A percentile compares a stretch with the other conserved stretches of the same genome.
Evolutionary conservation across 306 rosid genomes (phyloP).

Genomic region (Heteromeles arbutifolia): DNA sequence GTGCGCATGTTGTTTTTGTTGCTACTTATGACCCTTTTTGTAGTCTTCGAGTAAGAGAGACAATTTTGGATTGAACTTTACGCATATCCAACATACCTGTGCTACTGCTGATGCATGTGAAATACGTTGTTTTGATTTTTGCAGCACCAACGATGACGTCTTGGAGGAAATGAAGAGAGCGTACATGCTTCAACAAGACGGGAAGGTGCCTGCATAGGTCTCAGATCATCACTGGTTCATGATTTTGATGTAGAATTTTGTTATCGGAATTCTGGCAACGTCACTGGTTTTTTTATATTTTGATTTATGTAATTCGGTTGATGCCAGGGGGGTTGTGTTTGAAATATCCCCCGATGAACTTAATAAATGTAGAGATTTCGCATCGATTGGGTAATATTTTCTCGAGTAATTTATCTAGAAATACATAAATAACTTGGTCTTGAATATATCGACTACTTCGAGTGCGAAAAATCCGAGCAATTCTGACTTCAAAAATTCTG

Average conservation of each 20-base stretch:
- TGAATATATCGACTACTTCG: background rate
- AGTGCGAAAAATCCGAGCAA: no score
- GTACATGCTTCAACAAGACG: conserved; percentile 45
- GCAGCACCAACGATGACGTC: conserved; percentile 69
- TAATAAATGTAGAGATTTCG: background rate
- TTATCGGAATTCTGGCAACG: background rate
- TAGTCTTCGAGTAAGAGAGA: background rate
- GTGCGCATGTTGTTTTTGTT: background rate
- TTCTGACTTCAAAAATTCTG: no score
- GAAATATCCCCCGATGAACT: background rate
- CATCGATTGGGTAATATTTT: background rate
- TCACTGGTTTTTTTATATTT: background rate
- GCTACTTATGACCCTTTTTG: background rate
- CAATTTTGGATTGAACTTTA: background rate
- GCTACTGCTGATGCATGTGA: background rate
- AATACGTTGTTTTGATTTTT: background rate
- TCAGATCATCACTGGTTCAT: conserved; percentile 12
- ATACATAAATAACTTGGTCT: background rate
- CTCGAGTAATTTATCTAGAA: background rate
- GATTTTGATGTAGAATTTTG: background rate
- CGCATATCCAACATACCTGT: background rate
- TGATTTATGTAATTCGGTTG: background rate
- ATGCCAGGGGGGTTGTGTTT: background rate
- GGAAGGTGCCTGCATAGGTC: conserved; percentile 33
- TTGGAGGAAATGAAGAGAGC: conserved; percentile 81